These are phyloP conservation scores for Mycosphaerelloides madeirae DNA, from an alignment of 2,329 filamentous ascomycete species.

Conservation along the genomic window DNA sequence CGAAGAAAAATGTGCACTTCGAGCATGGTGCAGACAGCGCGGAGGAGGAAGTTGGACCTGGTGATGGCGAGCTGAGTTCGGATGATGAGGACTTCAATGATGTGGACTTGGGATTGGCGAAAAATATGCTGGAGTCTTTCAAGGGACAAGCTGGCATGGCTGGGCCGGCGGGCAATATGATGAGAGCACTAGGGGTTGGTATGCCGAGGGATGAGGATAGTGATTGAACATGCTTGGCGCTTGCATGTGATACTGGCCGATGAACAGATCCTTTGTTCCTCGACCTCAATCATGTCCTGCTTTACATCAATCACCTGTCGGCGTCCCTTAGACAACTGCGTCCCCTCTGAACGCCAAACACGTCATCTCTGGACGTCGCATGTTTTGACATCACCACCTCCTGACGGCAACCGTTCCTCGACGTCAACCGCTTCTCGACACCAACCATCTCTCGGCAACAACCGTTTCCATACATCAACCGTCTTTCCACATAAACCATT, in stretches of 20 bases:
- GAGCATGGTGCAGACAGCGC: constrained; percentile 31
- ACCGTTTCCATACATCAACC: no score
- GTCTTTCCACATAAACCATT: no score
- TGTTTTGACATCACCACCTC: no score
- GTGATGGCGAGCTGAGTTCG: constrained; percentile 33
- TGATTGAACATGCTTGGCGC: constrained; percentile 10
- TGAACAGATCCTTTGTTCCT: no score
- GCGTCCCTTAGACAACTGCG: no score
- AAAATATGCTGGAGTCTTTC: constrained; percentile 87
- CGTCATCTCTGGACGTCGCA: no score
- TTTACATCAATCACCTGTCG: no score
- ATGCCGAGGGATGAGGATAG: constrained; percentile 71
- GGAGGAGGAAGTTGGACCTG: constrained; percentile 39
- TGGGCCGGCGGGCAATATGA: constrained; percentile 80
- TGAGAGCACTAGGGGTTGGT: constrained; percentile 78
- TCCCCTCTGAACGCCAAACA: no score
- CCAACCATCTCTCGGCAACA: no score
- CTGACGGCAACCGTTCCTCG: no score
- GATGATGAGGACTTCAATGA: constrained; percentile 57
- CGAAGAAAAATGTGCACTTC: constrained; percentile 20
- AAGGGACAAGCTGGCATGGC: constrained; percentile 81
- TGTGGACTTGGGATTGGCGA: constrained; percentile 80
- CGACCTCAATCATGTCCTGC: no score
- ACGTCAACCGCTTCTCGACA: no score
- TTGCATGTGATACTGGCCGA: background rate